Conservation (phyloP, 768 basidiomycete genomes). For the Pleurotus pulmonarius region DNA sequence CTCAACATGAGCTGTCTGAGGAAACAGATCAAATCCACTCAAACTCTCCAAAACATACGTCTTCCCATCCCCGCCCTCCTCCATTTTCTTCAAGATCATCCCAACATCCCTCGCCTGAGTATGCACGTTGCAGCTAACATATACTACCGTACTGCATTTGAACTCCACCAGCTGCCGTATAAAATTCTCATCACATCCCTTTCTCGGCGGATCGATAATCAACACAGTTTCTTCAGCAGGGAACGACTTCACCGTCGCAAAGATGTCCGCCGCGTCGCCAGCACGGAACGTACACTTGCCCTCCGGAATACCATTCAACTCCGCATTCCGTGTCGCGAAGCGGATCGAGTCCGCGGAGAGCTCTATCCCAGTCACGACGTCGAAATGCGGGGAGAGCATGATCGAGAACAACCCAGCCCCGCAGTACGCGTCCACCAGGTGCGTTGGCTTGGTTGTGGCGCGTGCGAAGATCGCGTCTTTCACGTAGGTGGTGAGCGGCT, state of each 20-base stretch:
- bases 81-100: conserved; percentile 50
- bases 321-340: conserved; percentile 62
- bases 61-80: conserved; percentile 30
- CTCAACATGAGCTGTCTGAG: conserved; percentile 95
- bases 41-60: conserved; percentile 80
- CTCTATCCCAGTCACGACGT: conserved; percentile 84
- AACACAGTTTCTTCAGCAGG: conserved; percentile 65
- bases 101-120: conserved; percentile 90
- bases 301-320: conserved; percentile 54
- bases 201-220: conserved; percentile 89
- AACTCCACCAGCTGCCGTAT: conserved; percentile 75
- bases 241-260: conserved; percentile 60
- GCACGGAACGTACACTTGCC: conserved; percentile 64
- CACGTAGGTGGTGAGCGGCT: conserved; percentile 82
- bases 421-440: conserved; percentile 95
- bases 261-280: conserved; percentile 88
- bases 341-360: conserved; percentile 71
- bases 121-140: conserved; percentile 95
- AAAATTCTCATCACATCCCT: conserved; percentile 84
- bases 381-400: conserved; percentile 72
- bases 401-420: conserved; percentile 88
- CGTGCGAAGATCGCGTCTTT: conserved; percentile 60
- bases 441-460: conserved; percentile 46
- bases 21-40: conserved; percentile 91
- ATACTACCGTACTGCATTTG: conserved; percentile 67